Evolutionary conservation across 305 asterid genomes (phyloP).

Genomic region (Ilex paraguariensis): DNA sequence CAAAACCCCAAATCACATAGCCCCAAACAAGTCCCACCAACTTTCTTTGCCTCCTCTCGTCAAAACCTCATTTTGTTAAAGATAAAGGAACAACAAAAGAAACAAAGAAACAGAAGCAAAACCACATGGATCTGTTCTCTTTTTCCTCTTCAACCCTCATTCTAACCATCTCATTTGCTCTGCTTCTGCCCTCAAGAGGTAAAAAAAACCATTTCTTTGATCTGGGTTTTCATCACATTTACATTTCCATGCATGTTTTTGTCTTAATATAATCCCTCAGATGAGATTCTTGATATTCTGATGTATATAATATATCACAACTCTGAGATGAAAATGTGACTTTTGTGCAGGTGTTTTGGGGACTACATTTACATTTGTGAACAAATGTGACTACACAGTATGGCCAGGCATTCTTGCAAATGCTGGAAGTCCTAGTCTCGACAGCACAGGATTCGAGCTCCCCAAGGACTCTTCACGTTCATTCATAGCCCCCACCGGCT

Average conservation of each 20-base stretch:
- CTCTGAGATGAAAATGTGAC: no score
- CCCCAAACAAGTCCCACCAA: slow-evolving; percentile 18
- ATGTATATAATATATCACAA: no score
- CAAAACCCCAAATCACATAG: background rate
- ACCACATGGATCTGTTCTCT: slow-evolving; percentile 44
- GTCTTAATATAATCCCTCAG: background rate
- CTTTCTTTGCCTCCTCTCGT: background rate
- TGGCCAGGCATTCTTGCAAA: slow-evolving; percentile 93
- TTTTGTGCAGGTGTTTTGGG: slow-evolving; percentile 47
- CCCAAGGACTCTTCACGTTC: slow-evolving; percentile 52
- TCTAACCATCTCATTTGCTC: slow-evolving; percentile 27
- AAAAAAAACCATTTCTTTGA: background rate
- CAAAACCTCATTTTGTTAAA: slow-evolving; percentile 9
- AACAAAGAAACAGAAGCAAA: background rate
- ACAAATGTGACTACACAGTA: slow-evolving; percentile 79
- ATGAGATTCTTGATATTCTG: no score
- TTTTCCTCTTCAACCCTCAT: slow-evolving; percentile 21
- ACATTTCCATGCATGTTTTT: background rate
- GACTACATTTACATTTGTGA: slow-evolving; percentile 78
- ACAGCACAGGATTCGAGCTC: slow-evolving; percentile 84
- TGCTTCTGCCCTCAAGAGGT: slow-evolving; percentile 48
- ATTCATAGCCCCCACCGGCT: slow-evolving; percentile 71
- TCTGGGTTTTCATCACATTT: background rate
- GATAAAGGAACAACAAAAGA: background rate
- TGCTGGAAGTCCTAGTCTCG: slow-evolving; percentile 75